Conservation (phyloP, 1,139 yeast species). For the Suhomyces terraborum region DNA sequence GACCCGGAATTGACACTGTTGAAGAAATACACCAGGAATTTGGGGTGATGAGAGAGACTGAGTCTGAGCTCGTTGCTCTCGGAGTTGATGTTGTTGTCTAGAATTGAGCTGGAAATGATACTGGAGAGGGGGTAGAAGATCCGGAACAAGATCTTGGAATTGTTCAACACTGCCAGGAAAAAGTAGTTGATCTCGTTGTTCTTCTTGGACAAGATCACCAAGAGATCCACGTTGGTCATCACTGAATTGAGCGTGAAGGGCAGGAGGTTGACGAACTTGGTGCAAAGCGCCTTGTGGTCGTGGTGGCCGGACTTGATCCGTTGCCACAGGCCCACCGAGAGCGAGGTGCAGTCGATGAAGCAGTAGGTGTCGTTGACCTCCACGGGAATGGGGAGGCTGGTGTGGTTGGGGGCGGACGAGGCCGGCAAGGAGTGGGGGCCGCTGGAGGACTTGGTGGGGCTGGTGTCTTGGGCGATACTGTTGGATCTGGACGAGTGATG, state of each 20-base stretch:
- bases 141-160: conserved; percentile 66
- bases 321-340: conserved; percentile 80
- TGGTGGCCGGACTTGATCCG: conserved; percentile 66
- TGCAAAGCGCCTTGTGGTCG: conserved; percentile 40
- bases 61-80: conserved; percentile 54
- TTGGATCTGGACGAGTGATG: conserved; percentile 10
- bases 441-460: conserved; percentile 4
- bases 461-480: conserved; percentile 14
- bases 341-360: conserved; percentile 64
- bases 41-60: conserved; percentile 60
- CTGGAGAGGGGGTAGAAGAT: conserved; percentile 63
- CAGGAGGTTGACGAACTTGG: conserved; percentile 58
- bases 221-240: conserved; percentile 67
- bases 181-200: conserved; percentile 73
- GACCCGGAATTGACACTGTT: conserved; percentile 51
- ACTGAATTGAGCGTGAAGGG: conserved; percentile 63
- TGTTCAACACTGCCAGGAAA: conserved; percentile 67
- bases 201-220: conserved; percentile 66
- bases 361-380: conserved; percentile 66
- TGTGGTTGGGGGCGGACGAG: not conserved
- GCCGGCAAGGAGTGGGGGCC: not conserved
- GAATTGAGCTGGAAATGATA: conserved; percentile 48
- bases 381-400: conserved; percentile 40
- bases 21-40: conserved; percentile 71
- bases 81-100: conserved; percentile 48